Base-by-base conservation (phyloP, 2,329 filamentous ascomycete species). In the Aphanocladium album region DNA sequence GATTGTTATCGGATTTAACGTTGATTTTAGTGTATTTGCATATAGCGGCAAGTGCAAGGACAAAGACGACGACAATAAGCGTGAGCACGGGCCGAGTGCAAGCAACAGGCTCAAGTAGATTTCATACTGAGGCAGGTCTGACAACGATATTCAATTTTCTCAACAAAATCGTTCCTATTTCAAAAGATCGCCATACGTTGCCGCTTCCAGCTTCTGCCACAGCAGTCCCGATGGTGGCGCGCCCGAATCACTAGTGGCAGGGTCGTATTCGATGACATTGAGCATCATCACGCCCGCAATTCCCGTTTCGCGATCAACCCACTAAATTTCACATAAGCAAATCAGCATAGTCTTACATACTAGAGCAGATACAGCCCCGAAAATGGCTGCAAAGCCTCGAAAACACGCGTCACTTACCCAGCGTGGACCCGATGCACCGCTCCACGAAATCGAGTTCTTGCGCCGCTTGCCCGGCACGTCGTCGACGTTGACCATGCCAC, bases 381-480 rank as follows among this genome's bases (percentile, higher is more conserved):
- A 39, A n/a, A 27, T 5, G 4, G 19, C 35, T 1, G 11, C 8
- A 27, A 37, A 27, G n/a, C n/a, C n/a, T n/a, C n/a, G 33, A 21
- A 35, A 39, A 19, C n/a, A 2, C 1, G 2, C 19, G 21, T 14
- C 3, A 71, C 75, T 70, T 64, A 76, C 75, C 77, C 78, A 80
- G 60, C 72, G 72, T 19, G 72, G 69, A 60, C 79, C 79, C 23
- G 66, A 67, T 62, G 75, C 72, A 37, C 78, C 78, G n/a, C 68
- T 69, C 77, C 78, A 80, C 67, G 72, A 76, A 60, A 80, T 61
- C 37, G 76, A 79, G 0, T 77, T 77, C 64, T 72, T 74, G 51
- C 66, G 70, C 41, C 78, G 69, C 70, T 76, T 77, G 0, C 73
- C 74, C 0, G 72, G 70, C 8, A 74, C 67, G 57, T 79, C 73